These are phyloP conservation scores for Dryas integrifolia DNA, from an alignment of 331 rosid genomes.

Conservation along the genomic window DNA sequence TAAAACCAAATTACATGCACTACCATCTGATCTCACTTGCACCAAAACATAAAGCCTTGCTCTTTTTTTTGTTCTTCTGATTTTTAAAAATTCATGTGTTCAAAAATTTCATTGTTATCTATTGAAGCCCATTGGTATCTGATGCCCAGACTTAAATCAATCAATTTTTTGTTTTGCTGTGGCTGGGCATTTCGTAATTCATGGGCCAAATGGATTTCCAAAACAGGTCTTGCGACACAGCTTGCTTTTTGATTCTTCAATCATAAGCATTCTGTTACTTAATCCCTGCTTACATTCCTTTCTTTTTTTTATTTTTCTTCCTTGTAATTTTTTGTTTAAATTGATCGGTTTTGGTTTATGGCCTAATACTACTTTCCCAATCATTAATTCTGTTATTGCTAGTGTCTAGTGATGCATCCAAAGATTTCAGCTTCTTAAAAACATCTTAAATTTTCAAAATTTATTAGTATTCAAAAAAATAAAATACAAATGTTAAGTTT, in stretches of 20 bases:
- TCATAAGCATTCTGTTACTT: constrained; percentile 13
- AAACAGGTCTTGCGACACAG: constrained; percentile 23
- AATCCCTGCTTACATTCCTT: constrained; percentile 18
- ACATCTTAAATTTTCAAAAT: too few relatives aligned
- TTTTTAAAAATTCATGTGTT: background rate
- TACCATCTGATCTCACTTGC: constrained; percentile 24
- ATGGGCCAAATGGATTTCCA: constrained; percentile 7
- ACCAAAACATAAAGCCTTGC: background rate
- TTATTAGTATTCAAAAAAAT: too few relatives aligned
- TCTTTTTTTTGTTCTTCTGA: background rate
- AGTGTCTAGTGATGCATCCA: too few relatives aligned
- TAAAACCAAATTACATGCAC: constrained; percentile 26
- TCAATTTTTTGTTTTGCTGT: background rate
- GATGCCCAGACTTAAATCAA: constrained; percentile 10
- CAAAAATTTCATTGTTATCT: background rate
- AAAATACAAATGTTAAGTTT: too few relatives aligned
- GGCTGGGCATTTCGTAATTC: constrained; percentile 16
- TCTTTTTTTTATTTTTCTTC: background rate
- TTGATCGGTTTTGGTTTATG: too few relatives aligned
- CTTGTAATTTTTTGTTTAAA: background rate
- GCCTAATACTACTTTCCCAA: too few relatives aligned
- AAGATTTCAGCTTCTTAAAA: too few relatives aligned
- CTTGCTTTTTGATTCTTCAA: background rate
- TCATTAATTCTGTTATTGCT: too few relatives aligned
- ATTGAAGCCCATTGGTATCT: constrained; percentile 7